Percentiles rank a stretch among this genome's conserved stretches.
Evolutionary conservation across 345 rosid species (phyloP).

Genomic region (Boechera divaricarpa): DNA sequence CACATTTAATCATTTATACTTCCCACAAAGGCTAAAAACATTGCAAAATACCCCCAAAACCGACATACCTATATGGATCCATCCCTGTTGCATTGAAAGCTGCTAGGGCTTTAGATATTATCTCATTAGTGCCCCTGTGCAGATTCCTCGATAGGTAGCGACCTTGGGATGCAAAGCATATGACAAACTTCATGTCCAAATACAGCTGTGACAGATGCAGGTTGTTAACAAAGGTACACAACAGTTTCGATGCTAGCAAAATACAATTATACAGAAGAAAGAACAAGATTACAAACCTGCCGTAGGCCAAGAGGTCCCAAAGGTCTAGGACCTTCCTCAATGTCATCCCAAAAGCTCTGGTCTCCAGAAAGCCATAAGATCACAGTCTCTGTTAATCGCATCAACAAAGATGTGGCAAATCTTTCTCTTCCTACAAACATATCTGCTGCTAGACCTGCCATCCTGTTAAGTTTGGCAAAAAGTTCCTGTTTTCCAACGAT

Average conservation of each 20-base stretch:
- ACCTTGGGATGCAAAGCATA: constrained; percentile 96
- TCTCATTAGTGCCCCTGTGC: constrained; percentile 87
- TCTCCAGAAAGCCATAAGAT: constrained; percentile 94
- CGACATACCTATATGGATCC: constrained; percentile 81
- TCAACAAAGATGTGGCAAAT: constrained; percentile 83
- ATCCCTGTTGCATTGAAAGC: constrained; percentile 92
- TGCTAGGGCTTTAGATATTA: constrained; percentile 78
- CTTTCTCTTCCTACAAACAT: constrained; percentile 98
- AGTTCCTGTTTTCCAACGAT: constrained; percentile 71
- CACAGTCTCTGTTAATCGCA: constrained; percentile 97
- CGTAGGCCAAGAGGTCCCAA: constrained; percentile 91
- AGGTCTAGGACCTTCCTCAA: constrained; percentile 94
- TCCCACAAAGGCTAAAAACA: constrained; percentile 8
- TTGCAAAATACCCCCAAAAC: background rate
- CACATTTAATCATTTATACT: constrained; percentile 8
- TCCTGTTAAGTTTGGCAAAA: constrained; percentile 71
- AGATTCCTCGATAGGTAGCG: constrained; percentile 92
- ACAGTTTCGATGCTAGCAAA: background rate
- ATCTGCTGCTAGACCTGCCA: constrained; percentile 92
- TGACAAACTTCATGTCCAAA: constrained; percentile 94
- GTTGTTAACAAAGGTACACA: constrained; percentile 1
- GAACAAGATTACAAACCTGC: constrained; percentile 58
- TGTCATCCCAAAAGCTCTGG: constrained; percentile 98
- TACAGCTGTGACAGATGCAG: constrained; percentile 66
- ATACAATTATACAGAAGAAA: constrained; percentile 10